These are phyloP conservation scores for Metschnikowia kunwiensis DNA, from an alignment of 805 yeast genomes.

Conservation along the genomic window DNA sequence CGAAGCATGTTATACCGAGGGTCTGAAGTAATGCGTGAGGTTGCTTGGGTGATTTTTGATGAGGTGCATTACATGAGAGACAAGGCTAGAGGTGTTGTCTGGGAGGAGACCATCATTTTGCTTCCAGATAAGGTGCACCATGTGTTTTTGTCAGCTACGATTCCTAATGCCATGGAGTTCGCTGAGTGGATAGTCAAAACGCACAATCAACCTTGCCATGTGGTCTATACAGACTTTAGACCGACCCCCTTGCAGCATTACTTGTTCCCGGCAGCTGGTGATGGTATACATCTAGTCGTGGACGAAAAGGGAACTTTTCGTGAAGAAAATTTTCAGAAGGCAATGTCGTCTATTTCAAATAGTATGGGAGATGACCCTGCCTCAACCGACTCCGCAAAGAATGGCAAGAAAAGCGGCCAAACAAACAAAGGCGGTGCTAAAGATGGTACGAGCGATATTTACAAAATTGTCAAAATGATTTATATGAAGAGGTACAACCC, in stretches of 20 bases:
- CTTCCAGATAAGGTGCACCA: conserved; percentile 95
- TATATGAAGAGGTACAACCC: conserved; percentile 96
- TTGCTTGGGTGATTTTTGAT: conserved; percentile 97
- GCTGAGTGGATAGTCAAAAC: conserved; percentile 98
- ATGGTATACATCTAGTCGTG: conserved; percentile 94
- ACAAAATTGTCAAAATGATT: conserved; percentile 96
- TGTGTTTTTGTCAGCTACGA: conserved; percentile 92
- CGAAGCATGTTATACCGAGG: conserved; percentile 97
- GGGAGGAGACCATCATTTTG: conserved; percentile 98
- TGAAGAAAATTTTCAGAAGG: conserved; percentile 97
- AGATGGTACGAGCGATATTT: conserved; percentile 79
- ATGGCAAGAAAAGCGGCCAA: conserved; percentile 73
- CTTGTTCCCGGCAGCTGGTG: conserved; percentile 97
- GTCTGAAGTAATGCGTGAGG: conserved; percentile 97
- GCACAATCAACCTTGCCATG: conserved; percentile 96
- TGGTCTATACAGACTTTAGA: conserved; percentile 96
- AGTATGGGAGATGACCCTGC: conserved; percentile 81
- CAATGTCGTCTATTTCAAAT: conserved; percentile 90
- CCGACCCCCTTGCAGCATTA: conserved; percentile 99
- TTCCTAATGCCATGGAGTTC: conserved; percentile 97
- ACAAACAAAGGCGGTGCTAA: conserved; percentile 84
- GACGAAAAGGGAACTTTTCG: conserved; percentile 95
- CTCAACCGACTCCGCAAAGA: conserved; percentile 41
- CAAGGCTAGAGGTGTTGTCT: conserved; percentile 96
- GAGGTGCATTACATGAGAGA: conserved; percentile 99